Evolutionary conservation across 2,329 filamentous ascomycete genomes (phyloP).

Genomic region (Fusarium solani-melongenae): DNA sequence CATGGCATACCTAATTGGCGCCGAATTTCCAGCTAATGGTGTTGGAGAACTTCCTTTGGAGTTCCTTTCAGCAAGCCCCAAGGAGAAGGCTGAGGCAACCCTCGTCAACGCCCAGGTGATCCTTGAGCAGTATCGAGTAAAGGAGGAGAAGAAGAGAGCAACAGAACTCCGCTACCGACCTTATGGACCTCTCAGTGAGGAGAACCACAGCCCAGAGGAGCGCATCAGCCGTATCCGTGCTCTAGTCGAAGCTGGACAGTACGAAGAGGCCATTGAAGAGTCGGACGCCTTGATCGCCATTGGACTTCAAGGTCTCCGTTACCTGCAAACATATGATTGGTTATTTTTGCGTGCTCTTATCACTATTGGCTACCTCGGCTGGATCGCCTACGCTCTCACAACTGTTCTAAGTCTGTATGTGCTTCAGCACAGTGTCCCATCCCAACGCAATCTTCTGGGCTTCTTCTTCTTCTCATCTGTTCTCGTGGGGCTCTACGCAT

Average conservation of each 20-base stretch:
- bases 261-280: constrained; percentile 82
- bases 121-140: constrained; percentile 95
- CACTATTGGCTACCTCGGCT: constrained; percentile 90
- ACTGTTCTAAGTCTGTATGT: constrained; percentile 92
- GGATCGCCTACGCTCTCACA: constrained; percentile 92
- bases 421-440: constrained; percentile 74
- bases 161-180: constrained; percentile 82
- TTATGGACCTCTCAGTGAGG: constrained; percentile 75
- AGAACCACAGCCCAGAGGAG: constrained; percentile 70
- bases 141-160: constrained; percentile 84
- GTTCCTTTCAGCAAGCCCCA: constrained; percentile 77
- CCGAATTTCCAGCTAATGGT: constrained; percentile 94
- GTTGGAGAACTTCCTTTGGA: constrained; percentile 91
- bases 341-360: constrained; percentile 90
- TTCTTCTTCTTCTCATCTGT: constrained; percentile 78
- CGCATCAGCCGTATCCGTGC: constrained; percentile 75
- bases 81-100: constrained; percentile 85
- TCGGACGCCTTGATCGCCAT: constrained; percentile 81
- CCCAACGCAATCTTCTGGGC: constrained; percentile 70
- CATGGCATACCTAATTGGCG: constrained; percentile 91
- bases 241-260: constrained; percentile 73
- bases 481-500: constrained; percentile 80
- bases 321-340: constrained; percentile 99
- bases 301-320: constrained; percentile 84
- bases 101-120: constrained; percentile 88